These are phyloP conservation scores for Sugiyamaella valdiviana DNA, from an alignment of 805 yeast genomes.

Conservation along the genomic window DNA sequence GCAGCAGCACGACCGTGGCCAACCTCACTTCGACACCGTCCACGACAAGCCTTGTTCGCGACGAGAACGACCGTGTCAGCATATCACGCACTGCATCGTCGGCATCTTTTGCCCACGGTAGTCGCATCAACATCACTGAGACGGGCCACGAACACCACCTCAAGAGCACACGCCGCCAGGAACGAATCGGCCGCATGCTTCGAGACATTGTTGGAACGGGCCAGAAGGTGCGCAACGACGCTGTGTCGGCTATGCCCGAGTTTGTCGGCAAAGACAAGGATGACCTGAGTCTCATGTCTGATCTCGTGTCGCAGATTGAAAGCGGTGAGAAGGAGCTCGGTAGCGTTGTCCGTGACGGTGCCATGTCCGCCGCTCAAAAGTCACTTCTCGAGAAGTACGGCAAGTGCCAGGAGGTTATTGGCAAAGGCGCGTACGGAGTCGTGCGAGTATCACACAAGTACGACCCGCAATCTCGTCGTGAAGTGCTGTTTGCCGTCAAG, in stretches of 20 bases:
- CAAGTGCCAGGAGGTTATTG: slow-evolving; percentile 88
- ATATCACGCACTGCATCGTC: background rate
- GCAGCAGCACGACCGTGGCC: background rate
- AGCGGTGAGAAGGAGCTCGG: slow-evolving; percentile 33
- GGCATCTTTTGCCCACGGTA: background rate
- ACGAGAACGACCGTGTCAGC: background rate
- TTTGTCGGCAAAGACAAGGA: slow-evolving; percentile 9
- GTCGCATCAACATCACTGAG: slow-evolving; percentile 23
- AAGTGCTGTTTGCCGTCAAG: slow-evolving; percentile 62
- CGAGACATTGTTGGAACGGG: slow-evolving; percentile 49
- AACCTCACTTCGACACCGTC: background rate
- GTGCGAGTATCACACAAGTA: slow-evolving; percentile 76
- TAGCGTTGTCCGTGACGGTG: slow-evolving; percentile 26
- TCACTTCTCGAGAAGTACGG: slow-evolving; percentile 88
- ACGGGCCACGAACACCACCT: slow-evolving; percentile 84
- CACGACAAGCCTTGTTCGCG: background rate
- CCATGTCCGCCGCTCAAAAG: slow-evolving; percentile 4
- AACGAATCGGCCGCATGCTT: slow-evolving; percentile 36
- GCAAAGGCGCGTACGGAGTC: slow-evolving; percentile 90
- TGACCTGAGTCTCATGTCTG: slow-evolving; percentile 29
- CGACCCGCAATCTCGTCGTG: slow-evolving; percentile 36
- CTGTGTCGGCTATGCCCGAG: slow-evolving; percentile 25
- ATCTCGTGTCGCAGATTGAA: slow-evolving; percentile 29
- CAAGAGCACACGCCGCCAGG: slow-evolving; percentile 49
- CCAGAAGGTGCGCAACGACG: slow-evolving; percentile 34